Base-by-base conservation (phyloP, 108 stramenopile species). In the Fragilariopsis cylindrus region DNA sequence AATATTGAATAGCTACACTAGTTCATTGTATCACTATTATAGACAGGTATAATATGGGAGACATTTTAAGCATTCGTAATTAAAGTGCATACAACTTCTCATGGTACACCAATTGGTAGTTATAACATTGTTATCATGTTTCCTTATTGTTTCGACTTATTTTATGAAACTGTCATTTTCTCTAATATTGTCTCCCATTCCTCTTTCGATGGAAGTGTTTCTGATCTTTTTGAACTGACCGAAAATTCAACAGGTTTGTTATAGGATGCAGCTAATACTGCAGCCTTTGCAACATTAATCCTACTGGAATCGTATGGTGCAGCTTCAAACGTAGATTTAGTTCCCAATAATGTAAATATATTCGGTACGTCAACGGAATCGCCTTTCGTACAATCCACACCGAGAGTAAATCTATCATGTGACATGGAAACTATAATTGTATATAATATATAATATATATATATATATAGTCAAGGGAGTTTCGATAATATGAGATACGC, bases 381-480 rank as follows among this genome's bases (percentile, higher is more conserved):
- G 5, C 77, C 77, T 16, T 12, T 30, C 1, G 42, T 19, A 42
- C 72, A 73, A 19, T 78, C 72, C 7, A 55, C 48, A 11, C 77
- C 77, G 63, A 78, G 21, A 7, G 72, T 73, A 43, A 48, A 78
- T 58, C 72, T 72, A 60, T 78, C 77, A 46, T 78, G 77, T 15
- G 77, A 71, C 71, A 78, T 72, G 12, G 72, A 65, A 4, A 77
- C 76, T 30, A 30, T 30, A 30, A 30, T 30, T 30, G 30, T 30
- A 30, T 30, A 30, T 30, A 30, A 30, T 30, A 30, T 30, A 30
- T 30, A 30, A 19, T 19, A 19, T 21, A 30, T 30, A 30, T 19
- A 19, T 30, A 30, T 30, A 30, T 30, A 30, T 30, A 30, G 30
- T 30, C 30, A 30, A 2, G 30, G 30, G 30, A 30, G 30, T 30